Conservation (phyloP, 441 rosid species). For the Erysimum cheiri region DNA sequence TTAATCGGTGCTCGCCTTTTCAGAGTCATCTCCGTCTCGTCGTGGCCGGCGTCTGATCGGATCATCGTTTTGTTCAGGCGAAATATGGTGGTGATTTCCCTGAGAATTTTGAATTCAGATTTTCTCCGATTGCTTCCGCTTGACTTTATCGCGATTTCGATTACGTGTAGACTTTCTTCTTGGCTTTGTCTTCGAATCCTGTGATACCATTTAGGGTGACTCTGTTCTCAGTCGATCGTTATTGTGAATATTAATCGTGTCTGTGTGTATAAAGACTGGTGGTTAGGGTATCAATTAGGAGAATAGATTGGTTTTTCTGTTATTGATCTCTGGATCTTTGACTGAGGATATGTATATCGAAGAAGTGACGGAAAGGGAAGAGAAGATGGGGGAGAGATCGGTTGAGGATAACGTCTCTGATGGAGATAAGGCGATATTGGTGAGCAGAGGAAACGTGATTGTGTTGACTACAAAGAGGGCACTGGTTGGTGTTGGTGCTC, state of each 20-base stretch:
- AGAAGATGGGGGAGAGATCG: conserved; percentile 23
- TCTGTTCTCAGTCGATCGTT: conserved; percentile 16
- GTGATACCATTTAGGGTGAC: conserved; percentile 35
- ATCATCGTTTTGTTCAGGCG: conserved; percentile 30
- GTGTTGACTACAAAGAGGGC: conserved; percentile 54
- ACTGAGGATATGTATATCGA: conserved; percentile 59
- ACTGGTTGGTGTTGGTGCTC: conserved; percentile 80
- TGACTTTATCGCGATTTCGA: conserved; percentile 31
- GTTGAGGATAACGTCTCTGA: conserved; percentile 45
- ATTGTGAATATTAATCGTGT: conserved; percentile 38
- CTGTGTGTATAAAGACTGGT: conserved; percentile 32
- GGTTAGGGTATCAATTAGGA: conserved; percentile 38
- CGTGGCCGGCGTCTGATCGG: conserved; percentile 49
- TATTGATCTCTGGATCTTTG: conserved; percentile 36
- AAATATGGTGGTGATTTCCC: conserved; percentile 57
- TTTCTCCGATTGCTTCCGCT: conserved; percentile 32
- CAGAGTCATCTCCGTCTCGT: conserved; percentile 30
- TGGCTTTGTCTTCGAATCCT: conserved; percentile 43
- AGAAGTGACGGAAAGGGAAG: conserved; percentile 55
- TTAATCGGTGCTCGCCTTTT: conserved; percentile 3
- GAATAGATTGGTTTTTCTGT: conserved; percentile 28
- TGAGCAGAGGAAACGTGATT: conserved; percentile 40
- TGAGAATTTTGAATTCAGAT: conserved; percentile 35
- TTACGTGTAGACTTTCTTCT: conserved; percentile 45
- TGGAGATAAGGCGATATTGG: conserved; percentile 32